A percentile compares a stretch with the other conserved stretches of the same genome.
phyloP scores from a whole-genome alignment of 805 yeast genomes.

The Lipomyces chichibuensis region DNA sequence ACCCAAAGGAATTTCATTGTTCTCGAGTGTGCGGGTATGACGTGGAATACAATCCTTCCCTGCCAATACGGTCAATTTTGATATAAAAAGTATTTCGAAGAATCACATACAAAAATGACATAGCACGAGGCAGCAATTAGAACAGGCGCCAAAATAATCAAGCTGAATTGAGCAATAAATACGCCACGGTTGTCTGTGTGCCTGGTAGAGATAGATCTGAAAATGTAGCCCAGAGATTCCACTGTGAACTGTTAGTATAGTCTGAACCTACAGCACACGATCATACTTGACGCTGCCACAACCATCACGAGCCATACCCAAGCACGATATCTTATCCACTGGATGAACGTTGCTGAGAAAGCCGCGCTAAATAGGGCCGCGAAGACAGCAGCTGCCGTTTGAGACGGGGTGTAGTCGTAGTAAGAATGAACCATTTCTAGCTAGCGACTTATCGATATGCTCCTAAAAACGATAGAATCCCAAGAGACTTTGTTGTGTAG shows the following conservation, averaged over 20 bases:
- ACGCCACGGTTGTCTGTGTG: background rate
- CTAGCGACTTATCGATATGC: too few species aligned
- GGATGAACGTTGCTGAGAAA: background rate
- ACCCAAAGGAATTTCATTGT: slow-evolving; percentile 2
- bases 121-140: background rate
- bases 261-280: too few species aligned
- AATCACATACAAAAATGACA: background rate
- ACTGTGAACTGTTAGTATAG: background rate
- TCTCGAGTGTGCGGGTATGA: background rate
- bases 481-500: too few species aligned
- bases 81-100: background rate
- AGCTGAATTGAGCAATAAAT: background rate
- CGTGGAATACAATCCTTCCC: background rate
- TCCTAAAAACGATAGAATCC: too few species aligned
- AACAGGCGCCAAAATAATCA: background rate
- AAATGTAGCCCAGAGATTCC: background rate
- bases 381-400: background rate
- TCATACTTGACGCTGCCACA: background rate
- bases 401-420: background rate
- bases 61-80: too few species aligned
- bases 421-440: background rate
- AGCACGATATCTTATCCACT: background rate
- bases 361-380: background rate
- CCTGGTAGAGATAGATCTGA: background rate
- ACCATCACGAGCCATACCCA: background rate